These are phyloP conservation scores for Penicillium italicum DNA, from an alignment of 2,329 filamentous ascomycete species.

Conservation along the genomic window DNA sequence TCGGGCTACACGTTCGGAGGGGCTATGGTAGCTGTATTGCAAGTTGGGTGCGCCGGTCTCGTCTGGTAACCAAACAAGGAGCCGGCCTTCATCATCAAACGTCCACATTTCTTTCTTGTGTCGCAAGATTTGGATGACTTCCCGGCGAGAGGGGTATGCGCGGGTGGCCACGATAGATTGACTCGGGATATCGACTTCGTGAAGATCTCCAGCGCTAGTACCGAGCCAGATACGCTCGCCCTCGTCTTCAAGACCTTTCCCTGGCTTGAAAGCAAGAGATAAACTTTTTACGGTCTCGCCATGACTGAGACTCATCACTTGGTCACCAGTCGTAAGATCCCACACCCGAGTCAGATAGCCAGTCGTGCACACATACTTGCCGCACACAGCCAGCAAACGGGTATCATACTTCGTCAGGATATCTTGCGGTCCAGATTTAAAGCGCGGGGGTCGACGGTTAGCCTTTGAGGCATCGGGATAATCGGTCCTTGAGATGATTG, in stretches of 20 bases:
- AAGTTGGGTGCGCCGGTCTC: slow-evolving; percentile 70
- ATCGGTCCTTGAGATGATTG: slow-evolving; percentile 54
- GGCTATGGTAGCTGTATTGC: slow-evolving; percentile 66
- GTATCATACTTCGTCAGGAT: slow-evolving; percentile 85
- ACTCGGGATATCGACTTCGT: slow-evolving; percentile 78
- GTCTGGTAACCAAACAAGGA: slow-evolving; percentile 84
- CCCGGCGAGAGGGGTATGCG: slow-evolving; percentile 69
- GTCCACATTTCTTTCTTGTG: slow-evolving; percentile 92
- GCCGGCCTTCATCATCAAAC: slow-evolving; percentile 79
- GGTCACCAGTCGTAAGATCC: slow-evolving; percentile 77
- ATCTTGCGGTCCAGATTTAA: slow-evolving; percentile 68
- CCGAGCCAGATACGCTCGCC: slow-evolving; percentile 84
- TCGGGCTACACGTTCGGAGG: slow-evolving; percentile 67
- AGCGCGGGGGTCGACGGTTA: slow-evolving; percentile 76
- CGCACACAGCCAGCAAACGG: slow-evolving; percentile 80
- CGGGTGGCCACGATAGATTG: slow-evolving; percentile 68
- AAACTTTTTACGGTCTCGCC: slow-evolving; percentile 81
- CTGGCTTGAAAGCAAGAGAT: slow-evolving; percentile 81
- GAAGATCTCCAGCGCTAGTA: slow-evolving; percentile 79
- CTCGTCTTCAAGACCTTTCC: slow-evolving; percentile 71
- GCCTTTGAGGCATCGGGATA: slow-evolving; percentile 82
- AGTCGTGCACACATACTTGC: slow-evolving; percentile 79
- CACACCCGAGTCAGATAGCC: slow-evolving; percentile 85
- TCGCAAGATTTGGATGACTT: slow-evolving; percentile 80
- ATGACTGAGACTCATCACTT: slow-evolving; percentile 75